Evolutionary conservation across 1,139 yeast species (phyloP), one percentile per base, ranked within the genome.

Genomic region (Kodamaea alishanica): DNA sequence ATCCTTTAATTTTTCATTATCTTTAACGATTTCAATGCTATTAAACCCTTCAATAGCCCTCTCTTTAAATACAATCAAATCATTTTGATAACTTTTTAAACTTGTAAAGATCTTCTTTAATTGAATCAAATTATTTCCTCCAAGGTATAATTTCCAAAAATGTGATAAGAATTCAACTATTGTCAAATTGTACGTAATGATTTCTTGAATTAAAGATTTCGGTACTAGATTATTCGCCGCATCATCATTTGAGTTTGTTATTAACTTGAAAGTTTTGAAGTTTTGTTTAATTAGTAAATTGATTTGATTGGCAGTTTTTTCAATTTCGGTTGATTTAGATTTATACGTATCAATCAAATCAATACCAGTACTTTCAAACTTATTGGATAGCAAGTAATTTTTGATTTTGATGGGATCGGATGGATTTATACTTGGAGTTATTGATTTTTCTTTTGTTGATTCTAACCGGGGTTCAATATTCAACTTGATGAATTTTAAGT

Each of bases 401-500:
- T 61, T 56, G 24, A 72, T 39, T 1, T 52, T 54, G 8, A 54
- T 41, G 15, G 63, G 53, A 37, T 44, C 48, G 33, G 1, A 34
- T 34, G 32, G 43, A 12, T 34, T 32, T 24, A 32, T 34, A 22
- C 10, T 38, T 32, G 22, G 28, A 28, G 24, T 34, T 22, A 11
- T 38, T 38, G 11, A 41, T 30, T 34, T 4, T 12, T 38, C 4
- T 22, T 31, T n/a, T 22, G 43, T 27, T 30, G 34, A 30, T 10
- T 42, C 44, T 22, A 37, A 35, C 7, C 35, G 44, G 2, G 59
- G 46, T 33, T 74, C 75, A 35, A 84, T 64, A 46, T 79, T 70
- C 35, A 88, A 71, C 51, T 77, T 76, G 11, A 84, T 75, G 48
- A 76, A 81, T 38, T 76, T 78, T 5, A 77, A 68, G 3, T 63